Base-by-base conservation (phyloP, 148 eudicot genomes). In the Mesembryanthemum crystallinum region DNA sequence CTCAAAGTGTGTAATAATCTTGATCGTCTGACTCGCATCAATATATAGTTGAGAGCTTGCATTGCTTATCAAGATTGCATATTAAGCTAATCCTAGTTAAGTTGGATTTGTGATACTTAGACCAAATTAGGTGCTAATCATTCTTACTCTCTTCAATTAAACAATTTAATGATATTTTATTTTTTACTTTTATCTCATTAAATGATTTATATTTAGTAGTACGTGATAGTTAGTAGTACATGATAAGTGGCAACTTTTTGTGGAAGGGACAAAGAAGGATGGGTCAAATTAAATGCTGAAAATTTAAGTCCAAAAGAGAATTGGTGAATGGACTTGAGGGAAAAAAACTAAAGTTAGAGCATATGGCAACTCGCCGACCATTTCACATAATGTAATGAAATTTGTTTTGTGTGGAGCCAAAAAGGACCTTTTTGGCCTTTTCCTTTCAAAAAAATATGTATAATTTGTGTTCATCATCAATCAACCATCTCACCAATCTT, bases 261-360 rank as follows among this genome's bases (percentile, higher is more conserved):
- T 8, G 69, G 24, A 65, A 8, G 24, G 12, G 69, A 65, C 25
- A 64, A 30, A 55, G 42, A 32, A 3, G 17, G 65, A 72, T 72
- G 0, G 32, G 54, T 12, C 3, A 37, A 35, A 33, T 61, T 62
- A 73, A 62, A 45, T 74, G 69, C 45, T 0, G 47, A 17, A 63
- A n/a, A 74, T 63, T 74, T 57, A 74, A 74, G 45, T 64, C 77
- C 23, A 64, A 74, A 74, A 64, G 77, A 74, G 70, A 51, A 32
- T 64, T n/a, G 61, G 61, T 74, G 69, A 59, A 74, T 12, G 62
- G 70, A 74, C 62, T 12, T 74, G 42, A 39, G 24, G 4, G 2
- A 63, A n/a, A n/a, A n/a, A n/a, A 63, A 10, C 20, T 39, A 29
- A 30, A 21, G 14, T 21, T 17, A 3, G 57, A 4, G 65, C 21